Evolutionary conservation across 2,329 filamentous ascomycete genomes (phyloP), one percentile per base, ranked within the genome.

Genomic region (Pyrenophora tritici-repentis): DNA sequence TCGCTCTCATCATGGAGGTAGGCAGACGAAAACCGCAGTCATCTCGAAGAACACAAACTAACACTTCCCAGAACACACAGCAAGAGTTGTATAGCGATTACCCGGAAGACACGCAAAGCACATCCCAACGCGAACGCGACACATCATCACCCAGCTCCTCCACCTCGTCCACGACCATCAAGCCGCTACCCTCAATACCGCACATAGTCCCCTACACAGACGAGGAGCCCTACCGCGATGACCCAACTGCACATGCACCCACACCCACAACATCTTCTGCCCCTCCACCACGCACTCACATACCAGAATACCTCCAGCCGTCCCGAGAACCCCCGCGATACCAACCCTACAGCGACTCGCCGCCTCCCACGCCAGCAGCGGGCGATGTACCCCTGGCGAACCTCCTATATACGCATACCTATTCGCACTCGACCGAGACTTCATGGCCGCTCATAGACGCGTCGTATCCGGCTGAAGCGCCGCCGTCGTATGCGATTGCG

Each of bases 341-440:
- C 34, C 50, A 41, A 35, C 49, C 48, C 1, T 58, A 54, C 49
- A 52, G 43, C 12, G 49, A 55, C 26, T 35, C 50, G 31, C 36
- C 45, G 13, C 52, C 32, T 7, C 32, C 34, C n/a, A 45, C 34
- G 6, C 36, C 53, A 39, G 48, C 51, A 40, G 56, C 63, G 31
- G 65, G 68, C 37, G 64, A 66, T 46, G 65, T 70, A 9, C 65
- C 66, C 22, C 63, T 70, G 31, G 67, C 61, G 4, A 57, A 66
- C 32, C 55, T 70, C 24, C 43, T 65, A 35, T 51, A 33, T 20
- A 13, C 42, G 16, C 44, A 48, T 14, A 52, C 60, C n/a, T 51
- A 34, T 45, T 31, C 22, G 14, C 24, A 52, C 22, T 32, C 37
- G 10, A 37, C 35, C 3, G 39, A 48, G 13, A 10, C 24, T 6